Conservation (phyloP, 208 protist species). For the Porcisia hertigi region DNA sequence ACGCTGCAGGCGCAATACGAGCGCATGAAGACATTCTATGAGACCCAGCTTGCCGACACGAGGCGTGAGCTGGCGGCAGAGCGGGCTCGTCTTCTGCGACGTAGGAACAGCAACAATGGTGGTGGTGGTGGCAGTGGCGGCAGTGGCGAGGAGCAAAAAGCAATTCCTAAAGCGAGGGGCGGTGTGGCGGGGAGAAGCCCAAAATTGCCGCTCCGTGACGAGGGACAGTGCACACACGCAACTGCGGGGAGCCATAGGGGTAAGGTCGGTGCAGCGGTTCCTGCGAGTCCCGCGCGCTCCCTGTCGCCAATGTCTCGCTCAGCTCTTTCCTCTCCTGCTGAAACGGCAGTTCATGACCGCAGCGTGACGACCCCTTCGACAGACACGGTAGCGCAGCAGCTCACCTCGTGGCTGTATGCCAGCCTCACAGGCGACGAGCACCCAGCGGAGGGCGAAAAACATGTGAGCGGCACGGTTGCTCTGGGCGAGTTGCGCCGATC, state of each 20-base stretch:
- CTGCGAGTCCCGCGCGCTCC: neutral
- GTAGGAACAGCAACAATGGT: neutral
- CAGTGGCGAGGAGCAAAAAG: slow-evolving; percentile 1
- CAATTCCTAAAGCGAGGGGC: neutral
- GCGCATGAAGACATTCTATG: slow-evolving; percentile 70
- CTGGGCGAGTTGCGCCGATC: neutral
- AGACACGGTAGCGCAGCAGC: slow-evolving; percentile 25
- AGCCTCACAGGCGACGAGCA: neutral
- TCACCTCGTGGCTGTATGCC: slow-evolving; percentile 53
- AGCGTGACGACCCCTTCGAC: neutral
- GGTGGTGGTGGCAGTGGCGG: neutral
- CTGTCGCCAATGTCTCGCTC: neutral
- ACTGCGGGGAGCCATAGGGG: neutral
- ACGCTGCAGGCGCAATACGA: slow-evolving; percentile 67
- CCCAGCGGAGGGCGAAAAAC: neutral
- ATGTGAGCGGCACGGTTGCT: neutral
- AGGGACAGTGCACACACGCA: neutral
- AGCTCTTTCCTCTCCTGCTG: neutral
- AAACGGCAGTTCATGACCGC: neutral
- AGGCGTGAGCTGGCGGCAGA: slow-evolving; percentile 63
- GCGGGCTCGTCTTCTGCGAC: slow-evolving; percentile 26
- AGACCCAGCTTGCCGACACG: slow-evolving; percentile 76
- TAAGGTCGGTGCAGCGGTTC: neutral
- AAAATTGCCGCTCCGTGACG: neutral
- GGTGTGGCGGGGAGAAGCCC: neutral